phyloP scores from a whole-genome alignment of 1,139 yeast genomes.

The Casaregolazyma lundiana region DNA sequence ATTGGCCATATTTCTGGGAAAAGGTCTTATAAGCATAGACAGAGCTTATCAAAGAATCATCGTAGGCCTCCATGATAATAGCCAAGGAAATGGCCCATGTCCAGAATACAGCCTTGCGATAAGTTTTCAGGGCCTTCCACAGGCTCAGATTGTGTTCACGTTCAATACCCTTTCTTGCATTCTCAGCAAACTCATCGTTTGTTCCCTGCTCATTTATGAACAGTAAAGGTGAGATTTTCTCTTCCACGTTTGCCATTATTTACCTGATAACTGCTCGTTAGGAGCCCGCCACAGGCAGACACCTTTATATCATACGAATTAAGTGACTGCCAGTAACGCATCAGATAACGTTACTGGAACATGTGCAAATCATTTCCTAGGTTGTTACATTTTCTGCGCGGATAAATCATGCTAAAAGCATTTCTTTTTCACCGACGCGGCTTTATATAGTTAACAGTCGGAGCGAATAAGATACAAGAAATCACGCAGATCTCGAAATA shows the following conservation, averaged over 20 bases:
- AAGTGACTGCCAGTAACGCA: too few species aligned
- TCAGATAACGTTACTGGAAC: too few species aligned
- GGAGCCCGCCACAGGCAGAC: too few species aligned
- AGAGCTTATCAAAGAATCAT: conserved; percentile 35
- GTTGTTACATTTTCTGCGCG: too few species aligned
- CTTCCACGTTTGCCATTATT: neutral
- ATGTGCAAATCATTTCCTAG: too few species aligned
- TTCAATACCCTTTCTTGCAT: neutral
- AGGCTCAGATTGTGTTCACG: conserved; percentile 39
- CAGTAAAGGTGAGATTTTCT: neutral
- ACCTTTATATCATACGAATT: too few species aligned
- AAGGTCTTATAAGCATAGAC: conserved; percentile 43
- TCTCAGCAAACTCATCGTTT: conserved; percentile 1
- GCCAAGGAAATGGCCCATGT: conserved; percentile 39
- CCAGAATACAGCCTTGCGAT: conserved; percentile 42
- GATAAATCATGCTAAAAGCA: too few species aligned
- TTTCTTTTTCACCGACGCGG: too few species aligned
- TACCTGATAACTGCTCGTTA: neutral
- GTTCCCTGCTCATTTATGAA: neutral
- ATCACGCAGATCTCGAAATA: too few species aligned
- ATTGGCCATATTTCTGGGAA: conserved; percentile 36
- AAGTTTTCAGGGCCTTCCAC: conserved; percentile 26
- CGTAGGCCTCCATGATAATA: conserved; percentile 47
- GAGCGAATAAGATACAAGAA: too few species aligned
- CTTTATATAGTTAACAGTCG: too few species aligned